Evolutionary conservation across 163 green algal genomes (phyloP).

Genomic region (Chlorella variabilis): DNA sequence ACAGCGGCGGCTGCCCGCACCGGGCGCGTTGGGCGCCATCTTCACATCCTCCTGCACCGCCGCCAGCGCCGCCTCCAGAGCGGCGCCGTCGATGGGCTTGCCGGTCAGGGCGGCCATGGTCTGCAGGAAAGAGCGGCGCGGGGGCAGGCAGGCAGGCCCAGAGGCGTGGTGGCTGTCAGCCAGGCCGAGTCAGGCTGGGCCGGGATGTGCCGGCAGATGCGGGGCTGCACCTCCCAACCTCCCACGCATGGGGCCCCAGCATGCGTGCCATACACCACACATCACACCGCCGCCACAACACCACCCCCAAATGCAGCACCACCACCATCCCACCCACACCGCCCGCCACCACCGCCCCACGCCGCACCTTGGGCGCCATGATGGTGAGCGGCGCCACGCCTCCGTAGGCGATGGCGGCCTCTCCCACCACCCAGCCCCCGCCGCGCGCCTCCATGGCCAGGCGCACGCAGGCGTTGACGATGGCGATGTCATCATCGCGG

Average conservation of each 20-base stretch:
- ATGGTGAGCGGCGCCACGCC: constrained; percentile 89
- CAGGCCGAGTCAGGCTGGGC: too few species aligned
- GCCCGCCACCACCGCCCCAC: too few species aligned
- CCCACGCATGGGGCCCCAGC: too few species aligned
- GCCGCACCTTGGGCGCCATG: constrained; percentile 67
- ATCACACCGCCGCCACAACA: too few species aligned
- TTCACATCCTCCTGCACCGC: constrained; percentile 80
- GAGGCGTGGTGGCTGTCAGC: too few species aligned
- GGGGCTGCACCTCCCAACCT: too few species aligned
- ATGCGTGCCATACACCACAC: too few species aligned
- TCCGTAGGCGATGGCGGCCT: constrained; percentile 84
- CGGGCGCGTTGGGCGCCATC: constrained; percentile 78
- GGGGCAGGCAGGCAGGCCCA: background rate
- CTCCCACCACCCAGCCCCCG: constrained; percentile 66
- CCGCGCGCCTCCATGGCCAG: constrained; percentile 58
- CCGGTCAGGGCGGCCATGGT: constrained; percentile 69
- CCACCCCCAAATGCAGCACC: too few species aligned
- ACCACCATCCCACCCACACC: too few species aligned
- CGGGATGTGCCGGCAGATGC: too few species aligned
- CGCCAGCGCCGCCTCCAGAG: constrained; percentile 71
- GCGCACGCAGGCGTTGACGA: constrained; percentile 95
- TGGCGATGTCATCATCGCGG: constrained; percentile 98
- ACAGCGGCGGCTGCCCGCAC: constrained; percentile 15
- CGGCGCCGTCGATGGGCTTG: constrained; percentile 59
- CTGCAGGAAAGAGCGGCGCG: background rate